Evolutionary conservation across 352 stramenopile genomes (phyloP), one percentile per base, ranked within the genome.

Genomic region (Phytophthora palmivora): DNA sequence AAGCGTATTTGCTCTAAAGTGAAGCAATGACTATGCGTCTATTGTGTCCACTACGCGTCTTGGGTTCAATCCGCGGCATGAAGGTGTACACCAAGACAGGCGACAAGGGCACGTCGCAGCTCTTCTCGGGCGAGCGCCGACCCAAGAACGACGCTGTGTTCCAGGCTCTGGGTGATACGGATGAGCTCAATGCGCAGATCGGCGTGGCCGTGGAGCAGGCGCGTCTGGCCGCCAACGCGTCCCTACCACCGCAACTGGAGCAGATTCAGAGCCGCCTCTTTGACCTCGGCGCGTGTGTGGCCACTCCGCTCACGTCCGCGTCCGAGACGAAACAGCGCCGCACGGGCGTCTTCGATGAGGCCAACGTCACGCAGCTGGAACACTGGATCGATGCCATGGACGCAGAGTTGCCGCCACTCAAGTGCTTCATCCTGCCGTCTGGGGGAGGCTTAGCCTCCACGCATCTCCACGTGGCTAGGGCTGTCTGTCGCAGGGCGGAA

Each of bases 21-120:
- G n/a, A n/a, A 21, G 19, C 16, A 28, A 28, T 28, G 24, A 28
- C 6, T 6, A 28, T 54, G 49, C 5, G 22, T 39, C 24, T 6
- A 28, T 51, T 70, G 49, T 34, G 42, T 19, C 8, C 42, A 38
- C 34, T 54, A 21, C 24, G 24, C 24, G 3, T 28, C 24, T 18
- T 57, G 28, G 16, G 36, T 10, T 47, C 47, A 24, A 30, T 36
- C 32, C 57, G 72, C 24, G 47, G 69, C 52, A 92, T 95, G 82
- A 96, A 96, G 68, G 87, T 97, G 46, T 98, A 98, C 80, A 98
- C 92, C 33, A 93, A 94, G 53, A 97, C 91, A 0, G 92, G 92
- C 37, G 92, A 98, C 72, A 98, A 97, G 62, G 92, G 91, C 47
- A 95, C 88, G 54, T 97, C 91, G 42, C 88, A 92, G 67, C 82